Base-by-base conservation (phyloP, 495 filamentous ascomycete species). In the Penicillium desertorum region DNA sequence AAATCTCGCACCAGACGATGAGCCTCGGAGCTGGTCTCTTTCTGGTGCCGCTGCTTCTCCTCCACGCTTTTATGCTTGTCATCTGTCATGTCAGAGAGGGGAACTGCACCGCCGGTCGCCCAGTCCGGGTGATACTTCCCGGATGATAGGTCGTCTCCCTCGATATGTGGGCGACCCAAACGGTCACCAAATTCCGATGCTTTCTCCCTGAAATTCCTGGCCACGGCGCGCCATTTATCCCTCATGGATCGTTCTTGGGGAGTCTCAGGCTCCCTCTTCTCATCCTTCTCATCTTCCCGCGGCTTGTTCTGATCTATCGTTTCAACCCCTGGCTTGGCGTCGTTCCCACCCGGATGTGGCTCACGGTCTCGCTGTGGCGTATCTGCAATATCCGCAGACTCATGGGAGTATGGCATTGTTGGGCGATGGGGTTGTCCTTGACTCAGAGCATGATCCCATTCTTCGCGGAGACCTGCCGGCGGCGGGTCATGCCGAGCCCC, bases 1-100 rank as follows among this genome's bases (percentile, higher is more conserved):
- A 71, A n/a, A n/a, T 70, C 69, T n/a, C 69, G 64, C 25, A 71
- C 67, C 4, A 71, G 54, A 12, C 65, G 62, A 48, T 70, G 67
- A 0, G 69, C 69, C 51, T 71, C 69, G 30, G 62, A 64, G 37
- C 62, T 63, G 30, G 50, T 59, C 20, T 42, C 41, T 23, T 41
- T 55, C 19, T 68, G 61, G 0, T 71, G 41, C 27, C 54, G 41
- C 22, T 58, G 53, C 29, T 67, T 71, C 43, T 66, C 57, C 32
- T 72, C 64, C 36, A 64, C 60, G 22, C 62, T 65, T 52, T 72
- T 72, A 19, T 71, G 55, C 29, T 70, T 71, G 20, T 70, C 52
- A 44, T 71, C 71, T 8, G 70, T 70, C 16, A 72, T 42, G 32
- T 71, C 66, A 4, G 68, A 68, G 19, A 65, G 23, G 0, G 71